phyloP scores from a whole-genome alignment of 2,329 filamentous ascomycete genomes.

The Talaromyces sp. region DNA sequence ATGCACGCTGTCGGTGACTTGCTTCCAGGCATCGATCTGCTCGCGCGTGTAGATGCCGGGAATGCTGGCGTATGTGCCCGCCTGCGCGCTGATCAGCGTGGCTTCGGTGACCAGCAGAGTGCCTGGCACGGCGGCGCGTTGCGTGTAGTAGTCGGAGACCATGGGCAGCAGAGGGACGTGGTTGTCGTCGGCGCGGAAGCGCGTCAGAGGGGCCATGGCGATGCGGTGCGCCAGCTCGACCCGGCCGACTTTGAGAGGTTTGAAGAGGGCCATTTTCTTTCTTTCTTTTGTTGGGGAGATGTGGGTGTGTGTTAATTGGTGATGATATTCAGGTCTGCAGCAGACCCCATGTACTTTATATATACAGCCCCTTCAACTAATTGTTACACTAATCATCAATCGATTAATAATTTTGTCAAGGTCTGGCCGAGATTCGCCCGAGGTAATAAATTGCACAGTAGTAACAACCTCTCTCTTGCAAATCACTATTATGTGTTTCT shows the following conservation, averaged over 20 bases:
- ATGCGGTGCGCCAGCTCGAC: slow-evolving; percentile 37
- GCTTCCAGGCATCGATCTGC: slow-evolving; percentile 54
- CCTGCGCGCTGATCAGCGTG: slow-evolving; percentile 43
- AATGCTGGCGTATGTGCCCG: slow-evolving; percentile 43
- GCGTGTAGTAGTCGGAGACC: slow-evolving; percentile 46
- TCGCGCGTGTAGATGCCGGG: slow-evolving; percentile 52
- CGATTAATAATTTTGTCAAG: too few species aligned
- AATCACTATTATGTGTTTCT: not conserved
- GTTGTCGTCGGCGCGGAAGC: slow-evolving; percentile 42
- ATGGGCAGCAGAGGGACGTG: slow-evolving; percentile 35
- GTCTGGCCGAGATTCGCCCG: not conserved
- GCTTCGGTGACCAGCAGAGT: slow-evolving; percentile 55
- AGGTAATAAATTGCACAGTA: not conserved
- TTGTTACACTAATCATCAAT: too few species aligned
- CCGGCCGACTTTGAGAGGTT: slow-evolving; percentile 33
- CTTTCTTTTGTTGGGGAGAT: too few species aligned
- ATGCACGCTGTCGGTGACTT: slow-evolving; percentile 57
- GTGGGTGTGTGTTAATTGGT: too few species aligned
- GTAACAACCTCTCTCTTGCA: not conserved
- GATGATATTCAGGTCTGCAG: too few species aligned
- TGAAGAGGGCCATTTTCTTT: slow-evolving; percentile 6
- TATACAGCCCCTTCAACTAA: too few species aligned
- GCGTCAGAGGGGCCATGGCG: slow-evolving; percentile 52
- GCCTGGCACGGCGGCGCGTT: slow-evolving; percentile 46
- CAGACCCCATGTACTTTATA: too few species aligned